Conservation (phyloP, 106 monocot genomes). For the Allium sativum region DNA sequence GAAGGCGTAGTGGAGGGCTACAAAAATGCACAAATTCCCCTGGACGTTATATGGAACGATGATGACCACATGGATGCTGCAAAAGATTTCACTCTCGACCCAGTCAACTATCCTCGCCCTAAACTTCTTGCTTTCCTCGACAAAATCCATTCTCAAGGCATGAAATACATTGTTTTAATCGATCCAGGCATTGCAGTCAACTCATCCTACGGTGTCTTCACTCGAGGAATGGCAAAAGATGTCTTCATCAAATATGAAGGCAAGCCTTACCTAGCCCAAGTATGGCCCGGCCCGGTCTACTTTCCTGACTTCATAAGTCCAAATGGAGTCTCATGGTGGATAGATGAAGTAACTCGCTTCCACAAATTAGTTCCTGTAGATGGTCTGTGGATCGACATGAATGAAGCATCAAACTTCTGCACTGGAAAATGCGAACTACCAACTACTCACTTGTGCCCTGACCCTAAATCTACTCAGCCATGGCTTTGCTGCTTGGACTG, state of each 20-base stretch:
- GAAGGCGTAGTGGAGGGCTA: constrained; percentile 88
- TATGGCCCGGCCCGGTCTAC: constrained; percentile 94
- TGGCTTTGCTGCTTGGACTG: constrained; percentile 92
- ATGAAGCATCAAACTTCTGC: constrained; percentile 91
- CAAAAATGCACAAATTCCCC: constrained; percentile 63
- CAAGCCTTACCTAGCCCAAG: constrained; percentile 75
- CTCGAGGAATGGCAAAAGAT: constrained; percentile 53
- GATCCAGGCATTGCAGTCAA: constrained; percentile 94
- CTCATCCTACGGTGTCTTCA: constrained; percentile 56
- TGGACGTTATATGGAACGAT: constrained; percentile 98
- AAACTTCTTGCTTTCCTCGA: constrained; percentile 62
- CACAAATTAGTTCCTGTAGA: constrained; percentile 78
- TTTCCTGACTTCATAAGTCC: constrained; percentile 91
- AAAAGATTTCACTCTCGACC: constrained; percentile 93
- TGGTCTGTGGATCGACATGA: constrained; percentile 99
- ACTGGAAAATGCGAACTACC: constrained; percentile 78
- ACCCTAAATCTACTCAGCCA: constrained; percentile 27
- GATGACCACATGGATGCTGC: constrained; percentile 94
- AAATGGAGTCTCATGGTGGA: constrained; percentile 71
- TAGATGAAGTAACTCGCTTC: constrained; percentile 64
- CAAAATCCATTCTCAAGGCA: constrained; percentile 60
- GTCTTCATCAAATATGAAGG: constrained; percentile 88
- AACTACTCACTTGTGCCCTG: constrained; percentile 39
- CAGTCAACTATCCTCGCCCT: constrained; percentile 67
- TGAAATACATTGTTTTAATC: constrained; percentile 88